Base-by-base conservation (phyloP, 768 basidiomycete species). In the Macrolepiota fuliginosa region DNA sequence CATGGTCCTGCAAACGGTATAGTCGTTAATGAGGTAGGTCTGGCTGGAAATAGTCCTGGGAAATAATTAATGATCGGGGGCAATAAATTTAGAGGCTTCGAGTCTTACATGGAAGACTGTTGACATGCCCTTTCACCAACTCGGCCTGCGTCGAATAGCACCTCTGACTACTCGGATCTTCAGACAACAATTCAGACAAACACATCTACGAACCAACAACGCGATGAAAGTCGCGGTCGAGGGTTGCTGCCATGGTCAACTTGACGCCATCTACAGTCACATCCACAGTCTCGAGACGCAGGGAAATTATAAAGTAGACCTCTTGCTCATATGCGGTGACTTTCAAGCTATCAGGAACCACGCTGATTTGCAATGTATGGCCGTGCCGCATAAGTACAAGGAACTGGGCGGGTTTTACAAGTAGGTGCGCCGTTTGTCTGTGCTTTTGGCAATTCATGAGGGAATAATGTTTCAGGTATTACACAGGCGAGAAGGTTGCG, bases 271-370 rank as follows among this genome's bases (percentile, higher is more conserved):
- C 56, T 98, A 98, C 76, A 71, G 74, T 10, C 83, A 88, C 36
- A 84, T 98, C 57, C 75, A 73, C 2, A 67, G 75, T 12, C 83
- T 94, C 32, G 91, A 97, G 69, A 64, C 69, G 1, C 74, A 74
- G 63, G 81, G 91, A 66, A 72, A 77, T 12, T 88, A 87, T 73
- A 87, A 83, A 58, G 84, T 97, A 58, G 92, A 96, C 68, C 76
- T 95, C 1, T 83, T 99, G 13, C 82, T 99, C 42, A 88, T 98
- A 29, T 98, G 96, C 62, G 97, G 97, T 12, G 97, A 99, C 76
- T 98, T 99, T 68, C 87, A 97, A 74, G 96, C 97, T 17, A 81
- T 97, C 52, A 81, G 97, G 29, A 96, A 97, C 67, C 77, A 83
- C 61, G 78, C 84, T 58, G 96, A 99, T 75, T 80, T 97, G 46